Percentiles rank a stretch among this genome's conserved stretches.
Evolutionary conservation across 2,329 filamentous ascomycete genomes (phyloP).

Genomic region (Venturia asperata): DNA sequence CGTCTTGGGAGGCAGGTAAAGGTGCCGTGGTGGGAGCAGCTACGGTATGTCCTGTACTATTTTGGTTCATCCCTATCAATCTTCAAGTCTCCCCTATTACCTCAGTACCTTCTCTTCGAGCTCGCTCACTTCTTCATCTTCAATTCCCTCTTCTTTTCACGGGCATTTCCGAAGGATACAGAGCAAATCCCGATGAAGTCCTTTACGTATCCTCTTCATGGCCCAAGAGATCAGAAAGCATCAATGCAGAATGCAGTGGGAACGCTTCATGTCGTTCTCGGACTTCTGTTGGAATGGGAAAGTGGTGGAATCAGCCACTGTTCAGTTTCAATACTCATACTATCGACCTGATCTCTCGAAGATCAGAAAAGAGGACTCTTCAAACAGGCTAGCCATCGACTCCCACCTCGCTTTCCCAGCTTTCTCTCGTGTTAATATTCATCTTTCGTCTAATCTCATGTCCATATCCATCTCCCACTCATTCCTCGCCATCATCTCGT

Average conservation of each 20-base stretch:
- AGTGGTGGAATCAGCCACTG: too few relatives aligned
- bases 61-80: background rate
- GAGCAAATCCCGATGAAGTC: background rate
- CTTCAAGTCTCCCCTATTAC: background rate
- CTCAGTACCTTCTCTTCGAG: background rate
- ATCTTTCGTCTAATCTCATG: too few relatives aligned
- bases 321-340: too few relatives aligned
- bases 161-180: too few relatives aligned
- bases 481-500: background rate
- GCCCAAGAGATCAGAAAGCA: too few relatives aligned
- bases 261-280: too few relatives aligned
- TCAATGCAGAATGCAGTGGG: too few relatives aligned
- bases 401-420: too few relatives aligned
- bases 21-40: slow-evolving; percentile 61
- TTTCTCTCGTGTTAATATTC: too few relatives aligned
- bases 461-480: background rate
- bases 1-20: slow-evolving; percentile 62
- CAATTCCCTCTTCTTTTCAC: background rate
- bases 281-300: too few relatives aligned
- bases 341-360: background rate
- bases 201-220: background rate
- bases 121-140: background rate
- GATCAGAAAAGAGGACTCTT: too few relatives aligned
- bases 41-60: slow-evolving; percentile 44
- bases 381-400: too few relatives aligned